A percentile compares a stretch with the other conserved stretches of the same genome.
Conservation (phyloP, 306 rosid species). For the Oxytropis ochrocephala region DNA sequence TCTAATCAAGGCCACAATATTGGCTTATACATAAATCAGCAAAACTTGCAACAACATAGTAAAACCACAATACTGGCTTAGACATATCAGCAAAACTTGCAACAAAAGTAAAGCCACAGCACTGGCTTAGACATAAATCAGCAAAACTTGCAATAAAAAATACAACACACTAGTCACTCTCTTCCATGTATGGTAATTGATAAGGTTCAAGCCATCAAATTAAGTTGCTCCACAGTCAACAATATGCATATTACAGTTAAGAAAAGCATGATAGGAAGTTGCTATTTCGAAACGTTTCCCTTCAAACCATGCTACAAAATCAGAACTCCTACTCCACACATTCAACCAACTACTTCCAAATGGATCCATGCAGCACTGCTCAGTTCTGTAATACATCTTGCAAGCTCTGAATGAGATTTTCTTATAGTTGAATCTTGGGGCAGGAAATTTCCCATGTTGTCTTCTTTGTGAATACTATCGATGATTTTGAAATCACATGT, state of each 20-base stretch:
- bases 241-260: conserved; percentile 12
- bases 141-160: not conserved
- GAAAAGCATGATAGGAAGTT: conserved; percentile 1
- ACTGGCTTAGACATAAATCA: not conserved
- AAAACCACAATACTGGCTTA: not conserved
- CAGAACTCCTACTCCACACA: not conserved
- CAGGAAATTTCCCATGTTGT: not conserved
- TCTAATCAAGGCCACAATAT: conserved; percentile 5
- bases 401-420: conserved; percentile 8
- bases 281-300: conserved; percentile 1
- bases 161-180: not conserved
- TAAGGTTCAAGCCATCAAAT: conserved; percentile 19
- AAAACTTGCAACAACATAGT: too few species aligned
- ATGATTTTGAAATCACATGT: conserved; percentile 11
- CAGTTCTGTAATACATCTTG: not conserved
- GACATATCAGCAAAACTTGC: not conserved
- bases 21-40: too few species aligned
- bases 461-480: not conserved
- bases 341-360: not conserved
- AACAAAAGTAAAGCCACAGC: too few species aligned
- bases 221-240: conserved; percentile 18
- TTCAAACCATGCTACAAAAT: not conserved
- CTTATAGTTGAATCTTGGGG: not conserved
- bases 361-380: conserved; percentile 14
- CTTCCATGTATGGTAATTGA: not conserved